phyloP scores from a whole-genome alignment of 164 flowering plant genomes.

The Kalanchoe fedtschenkoi region DNA sequence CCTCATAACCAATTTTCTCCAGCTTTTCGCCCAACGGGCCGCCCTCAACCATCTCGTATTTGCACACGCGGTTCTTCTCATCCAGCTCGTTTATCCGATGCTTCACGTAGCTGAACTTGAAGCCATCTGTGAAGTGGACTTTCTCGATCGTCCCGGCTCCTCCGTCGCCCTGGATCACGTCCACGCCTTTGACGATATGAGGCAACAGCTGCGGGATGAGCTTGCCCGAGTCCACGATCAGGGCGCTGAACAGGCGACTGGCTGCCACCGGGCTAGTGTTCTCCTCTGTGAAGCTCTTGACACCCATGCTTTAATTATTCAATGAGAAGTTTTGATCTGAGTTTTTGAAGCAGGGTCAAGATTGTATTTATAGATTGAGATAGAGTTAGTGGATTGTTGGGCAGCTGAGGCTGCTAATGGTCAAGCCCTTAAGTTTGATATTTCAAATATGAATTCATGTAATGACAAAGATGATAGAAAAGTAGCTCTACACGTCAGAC shows the following conservation, averaged over 20 bases:
- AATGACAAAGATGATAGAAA: slow-evolving; percentile 1
- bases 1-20: slow-evolving; percentile 19
- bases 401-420: neutral
- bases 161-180: slow-evolving; percentile 16
- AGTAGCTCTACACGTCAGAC: neutral
- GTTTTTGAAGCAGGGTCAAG: neutral
- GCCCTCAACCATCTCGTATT: slow-evolving; percentile 23
- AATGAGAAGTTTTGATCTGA: neutral
- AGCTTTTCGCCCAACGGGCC: slow-evolving; percentile 16
- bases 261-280: neutral
- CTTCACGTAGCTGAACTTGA: slow-evolving; percentile 10
- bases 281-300: neutral
- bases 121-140: slow-evolving; percentile 1
- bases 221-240: slow-evolving; percentile 3
- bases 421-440: neutral
- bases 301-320: slow-evolving; percentile 2
- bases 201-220: slow-evolving; percentile 3
- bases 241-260: neutral
- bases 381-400: neutral
- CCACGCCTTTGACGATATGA: neutral
- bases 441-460: too few species aligned
- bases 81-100: slow-evolving; percentile 19
- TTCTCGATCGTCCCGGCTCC: slow-evolving; percentile 15
- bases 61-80: slow-evolving; percentile 12
- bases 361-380: neutral